These are phyloP conservation scores for Bertia moriformis DNA, from an alignment of 2,329 filamentous ascomycete genomes.

Conservation along the genomic window DNA sequence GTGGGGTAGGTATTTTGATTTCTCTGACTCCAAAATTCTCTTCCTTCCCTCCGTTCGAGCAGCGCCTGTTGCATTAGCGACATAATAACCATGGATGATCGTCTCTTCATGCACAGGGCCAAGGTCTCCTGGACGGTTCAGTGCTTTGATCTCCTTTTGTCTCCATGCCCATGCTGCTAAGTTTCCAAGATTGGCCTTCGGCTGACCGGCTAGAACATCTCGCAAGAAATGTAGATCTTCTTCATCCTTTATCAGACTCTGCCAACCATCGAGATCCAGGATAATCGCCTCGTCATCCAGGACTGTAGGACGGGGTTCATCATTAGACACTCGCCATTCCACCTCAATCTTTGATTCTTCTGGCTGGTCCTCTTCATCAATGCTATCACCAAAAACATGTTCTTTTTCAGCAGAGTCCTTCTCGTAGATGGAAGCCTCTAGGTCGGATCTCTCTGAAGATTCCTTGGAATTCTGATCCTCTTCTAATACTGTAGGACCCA, in stretches of 20 bases:
- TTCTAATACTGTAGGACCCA: no score
- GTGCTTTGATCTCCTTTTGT: slow-evolving; percentile 51
- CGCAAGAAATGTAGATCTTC: slow-evolving; percentile 42
- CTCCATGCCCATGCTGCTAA: slow-evolving; percentile 48
- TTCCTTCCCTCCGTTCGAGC: slow-evolving; percentile 50
- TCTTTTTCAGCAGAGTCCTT: not conserved
- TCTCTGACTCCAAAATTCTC: slow-evolving; percentile 51
- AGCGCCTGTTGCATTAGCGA: slow-evolving; percentile 41
- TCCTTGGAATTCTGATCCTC: no score
- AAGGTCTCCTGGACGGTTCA: slow-evolving; percentile 35
- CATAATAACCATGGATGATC: slow-evolving; percentile 48
- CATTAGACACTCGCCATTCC: slow-evolving; percentile 37
- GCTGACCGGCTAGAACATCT: slow-evolving; percentile 26
- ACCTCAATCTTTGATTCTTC: slow-evolving; percentile 24
- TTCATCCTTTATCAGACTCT: slow-evolving; percentile 45
- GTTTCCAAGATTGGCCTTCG: slow-evolving; percentile 32
- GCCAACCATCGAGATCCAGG: slow-evolving; percentile 53
- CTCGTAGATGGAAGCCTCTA: not conserved
- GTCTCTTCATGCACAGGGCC: slow-evolving; percentile 29
- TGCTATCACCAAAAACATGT: no score
- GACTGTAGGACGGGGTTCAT: slow-evolving; percentile 41
- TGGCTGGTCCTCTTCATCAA: no score
- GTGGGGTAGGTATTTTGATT: slow-evolving; percentile 55
- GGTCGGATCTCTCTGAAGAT: not conserved
- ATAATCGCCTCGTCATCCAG: slow-evolving; percentile 43